A percentile compares a stretch with the other conserved stretches of the same genome.
Conservation (phyloP, 441 rosid species). For the Adansonia rubrostipa region DNA sequence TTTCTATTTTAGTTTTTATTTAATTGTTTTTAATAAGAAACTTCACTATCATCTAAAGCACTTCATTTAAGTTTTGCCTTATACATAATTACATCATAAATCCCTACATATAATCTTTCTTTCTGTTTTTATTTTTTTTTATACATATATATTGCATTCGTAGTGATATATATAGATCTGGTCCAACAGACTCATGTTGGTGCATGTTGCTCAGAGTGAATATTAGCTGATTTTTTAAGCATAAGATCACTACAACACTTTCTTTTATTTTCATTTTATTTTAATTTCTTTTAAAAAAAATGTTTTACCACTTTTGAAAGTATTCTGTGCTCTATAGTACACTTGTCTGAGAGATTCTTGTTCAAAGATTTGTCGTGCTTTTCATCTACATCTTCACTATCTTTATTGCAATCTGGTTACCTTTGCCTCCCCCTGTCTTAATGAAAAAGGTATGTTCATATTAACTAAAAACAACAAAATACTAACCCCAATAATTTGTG, state of each 20-base stretch:
- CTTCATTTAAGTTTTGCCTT: too few relatives aligned
- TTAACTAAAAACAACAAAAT: neutral
- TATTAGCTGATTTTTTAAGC: conserved; percentile 37
- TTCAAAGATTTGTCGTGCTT: conserved; percentile 51
- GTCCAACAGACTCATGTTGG: conserved; percentile 54
- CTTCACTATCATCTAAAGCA: too few relatives aligned
- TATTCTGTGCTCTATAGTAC: conserved; percentile 28
- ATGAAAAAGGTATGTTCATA: conserved; percentile 28
- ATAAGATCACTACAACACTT: conserved; percentile 37
- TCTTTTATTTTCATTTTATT: neutral
- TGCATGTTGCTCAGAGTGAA: conserved; percentile 50
- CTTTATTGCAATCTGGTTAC: conserved; percentile 29
- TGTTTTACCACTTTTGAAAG: conserved; percentile 20
- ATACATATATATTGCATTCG: too few relatives aligned
- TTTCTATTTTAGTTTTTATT: too few relatives aligned
- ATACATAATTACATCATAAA: too few relatives aligned
- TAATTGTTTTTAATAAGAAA: too few relatives aligned
- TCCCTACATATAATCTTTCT: too few relatives aligned
- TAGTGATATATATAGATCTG: neutral
- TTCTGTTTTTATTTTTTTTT: too few relatives aligned
- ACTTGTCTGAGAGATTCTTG: conserved; percentile 32
- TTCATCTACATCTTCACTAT: conserved; percentile 43
- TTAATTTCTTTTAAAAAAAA: neutral
- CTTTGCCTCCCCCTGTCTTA: conserved; percentile 32
- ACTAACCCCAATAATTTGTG: too few relatives aligned